phyloP scores from a whole-genome alignment of 331 rosid genomes.

The Malus hybrid region DNA sequence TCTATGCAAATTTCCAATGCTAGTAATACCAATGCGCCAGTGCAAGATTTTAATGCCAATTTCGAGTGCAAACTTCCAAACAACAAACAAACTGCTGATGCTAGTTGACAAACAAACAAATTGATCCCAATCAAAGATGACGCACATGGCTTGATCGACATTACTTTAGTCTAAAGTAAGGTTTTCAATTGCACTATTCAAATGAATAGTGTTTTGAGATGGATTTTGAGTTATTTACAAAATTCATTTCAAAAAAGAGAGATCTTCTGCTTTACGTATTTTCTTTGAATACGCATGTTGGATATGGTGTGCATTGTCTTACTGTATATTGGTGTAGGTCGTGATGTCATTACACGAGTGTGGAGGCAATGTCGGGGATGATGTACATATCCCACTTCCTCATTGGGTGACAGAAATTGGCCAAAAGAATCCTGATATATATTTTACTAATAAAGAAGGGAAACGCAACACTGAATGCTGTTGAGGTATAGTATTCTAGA shows the following conservation, averaged over 20 bases:
- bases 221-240: not conserved
- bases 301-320: not conserved
- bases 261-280: not conserved
- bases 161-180: no score
- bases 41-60: no score
- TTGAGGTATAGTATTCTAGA: conserved; percentile 54
- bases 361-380: conserved; percentile 97
- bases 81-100: no score
- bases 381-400: conserved; percentile 91
- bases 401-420: conserved; percentile 97
- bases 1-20: no score
- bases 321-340: conserved; percentile 33
- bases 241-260: not conserved
- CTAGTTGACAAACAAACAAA: no score
- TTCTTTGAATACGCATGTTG: not conserved
- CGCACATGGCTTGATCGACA: no score
- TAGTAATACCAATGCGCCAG: no score
- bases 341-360: conserved; percentile 94
- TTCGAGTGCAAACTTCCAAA: no score
- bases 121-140: no score
- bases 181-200: no score
- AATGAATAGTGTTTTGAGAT: no score
- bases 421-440: conserved; percentile 77
- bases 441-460: conserved; percentile 89
- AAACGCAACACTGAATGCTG: conserved; percentile 75